Evolutionary conservation across 1,284 basidiomycete species (phyloP).

Genomic region (Rhodotorula sp.): DNA sequence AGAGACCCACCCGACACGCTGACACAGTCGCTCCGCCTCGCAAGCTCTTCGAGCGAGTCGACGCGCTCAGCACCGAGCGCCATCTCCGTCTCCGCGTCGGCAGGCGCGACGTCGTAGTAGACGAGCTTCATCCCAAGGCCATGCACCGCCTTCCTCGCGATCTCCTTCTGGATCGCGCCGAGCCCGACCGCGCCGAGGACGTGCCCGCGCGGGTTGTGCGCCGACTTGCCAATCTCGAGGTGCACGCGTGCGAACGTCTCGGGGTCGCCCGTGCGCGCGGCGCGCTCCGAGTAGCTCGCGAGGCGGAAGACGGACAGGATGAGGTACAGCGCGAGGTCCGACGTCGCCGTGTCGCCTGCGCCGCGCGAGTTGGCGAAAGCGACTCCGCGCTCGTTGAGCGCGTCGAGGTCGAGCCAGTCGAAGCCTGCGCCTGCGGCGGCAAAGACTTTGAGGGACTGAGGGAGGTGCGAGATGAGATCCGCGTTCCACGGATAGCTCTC

Average conservation of each 20-base stretch:
- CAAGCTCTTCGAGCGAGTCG: conserved; percentile 5
- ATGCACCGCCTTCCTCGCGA: conserved; percentile 4
- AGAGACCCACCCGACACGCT: conserved; percentile 5
- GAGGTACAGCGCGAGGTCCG: conserved; percentile 8
- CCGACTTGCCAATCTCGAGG: conserved; percentile 3
- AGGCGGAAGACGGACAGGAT: conserved; percentile 17
- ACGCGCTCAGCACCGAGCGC: background rate
- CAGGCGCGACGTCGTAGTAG: conserved; percentile 13
- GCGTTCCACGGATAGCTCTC: conserved; percentile 4
- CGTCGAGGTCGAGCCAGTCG: conserved; percentile 4
- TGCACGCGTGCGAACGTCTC: background rate
- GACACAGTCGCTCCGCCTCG: conserved; percentile 5
- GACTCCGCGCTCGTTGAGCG: conserved; percentile 8
- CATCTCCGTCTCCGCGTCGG: background rate
- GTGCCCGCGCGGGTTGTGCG: conserved; percentile 5
- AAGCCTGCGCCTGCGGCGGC: conserved; percentile 13
- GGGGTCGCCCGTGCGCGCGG: conserved; percentile 5
- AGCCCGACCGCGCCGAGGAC: conserved; percentile 11
- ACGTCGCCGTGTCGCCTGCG: conserved; percentile 15
- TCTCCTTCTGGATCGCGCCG: conserved; percentile 16
- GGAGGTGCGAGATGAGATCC: conserved; percentile 16
- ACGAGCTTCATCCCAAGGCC: conserved; percentile 2
- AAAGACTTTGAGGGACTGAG: conserved; percentile 7
- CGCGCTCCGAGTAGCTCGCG: conserved; percentile 9
- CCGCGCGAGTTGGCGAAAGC: conserved; percentile 10